phyloP scores from a whole-genome alignment of 2,329 filamentous ascomycete species.

The Alternaria postmessia region DNA sequence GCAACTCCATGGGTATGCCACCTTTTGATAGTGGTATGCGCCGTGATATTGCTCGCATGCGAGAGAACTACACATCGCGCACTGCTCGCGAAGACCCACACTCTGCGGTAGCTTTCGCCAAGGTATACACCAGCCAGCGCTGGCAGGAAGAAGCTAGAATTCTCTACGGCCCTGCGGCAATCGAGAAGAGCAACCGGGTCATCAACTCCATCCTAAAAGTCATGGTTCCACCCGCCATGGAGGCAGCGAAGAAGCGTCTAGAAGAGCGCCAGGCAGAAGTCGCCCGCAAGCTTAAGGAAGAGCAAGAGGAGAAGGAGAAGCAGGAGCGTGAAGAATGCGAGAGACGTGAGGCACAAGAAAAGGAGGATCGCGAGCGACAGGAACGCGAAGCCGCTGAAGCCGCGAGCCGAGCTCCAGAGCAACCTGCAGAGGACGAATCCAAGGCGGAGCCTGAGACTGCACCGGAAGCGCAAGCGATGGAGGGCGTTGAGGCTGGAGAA shows the following conservation, averaged over 20 bases:
- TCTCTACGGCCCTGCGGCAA: conserved; percentile 74
- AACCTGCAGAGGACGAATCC: conserved; percentile 24
- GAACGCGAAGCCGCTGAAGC: conserved; percentile 55
- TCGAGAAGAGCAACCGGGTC: conserved; percentile 75
- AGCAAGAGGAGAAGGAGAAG: conserved; percentile 69
- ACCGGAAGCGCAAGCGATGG: conserved; percentile 68
- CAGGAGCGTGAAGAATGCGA: conserved; percentile 68
- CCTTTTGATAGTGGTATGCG: conserved; percentile 44
- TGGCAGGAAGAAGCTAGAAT: conserved; percentile 93
- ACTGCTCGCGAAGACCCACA: conserved; percentile 66
- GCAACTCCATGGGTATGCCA: conserved; percentile 48
- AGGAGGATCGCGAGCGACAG: conserved; percentile 50
- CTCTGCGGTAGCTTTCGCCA: conserved; percentile 78
- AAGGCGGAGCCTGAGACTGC: conserved; percentile 50
- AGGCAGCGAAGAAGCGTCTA: conserved; percentile 77
- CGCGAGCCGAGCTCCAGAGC: conserved; percentile 47
- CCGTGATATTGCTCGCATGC: conserved; percentile 42
- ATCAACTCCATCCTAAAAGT: conserved; percentile 73
- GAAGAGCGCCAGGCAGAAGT: conserved; percentile 78
- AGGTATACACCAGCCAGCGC: conserved; percentile 74
- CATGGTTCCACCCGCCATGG: conserved; percentile 84
- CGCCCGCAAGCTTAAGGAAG: conserved; percentile 67
- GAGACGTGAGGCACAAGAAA: conserved; percentile 62
- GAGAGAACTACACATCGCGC: conserved; percentile 43
- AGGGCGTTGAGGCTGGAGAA: conserved; percentile 71